These are phyloP conservation scores for Phytophthora pistaciae DNA, from an alignment of 352 stramenopile species.

Conservation along the genomic window DNA sequence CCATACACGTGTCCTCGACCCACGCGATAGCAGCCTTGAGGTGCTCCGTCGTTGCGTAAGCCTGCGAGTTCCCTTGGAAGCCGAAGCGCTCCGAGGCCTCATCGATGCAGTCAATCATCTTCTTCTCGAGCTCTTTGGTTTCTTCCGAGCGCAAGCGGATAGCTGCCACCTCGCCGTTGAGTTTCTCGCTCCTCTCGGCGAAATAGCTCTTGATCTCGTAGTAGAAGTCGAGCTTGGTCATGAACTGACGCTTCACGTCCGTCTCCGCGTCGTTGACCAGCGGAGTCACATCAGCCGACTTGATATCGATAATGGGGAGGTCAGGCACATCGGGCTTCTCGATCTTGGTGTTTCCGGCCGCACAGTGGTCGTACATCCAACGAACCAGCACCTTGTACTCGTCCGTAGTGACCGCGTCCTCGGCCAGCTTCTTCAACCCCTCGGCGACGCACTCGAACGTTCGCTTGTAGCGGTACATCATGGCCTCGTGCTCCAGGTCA, in stretches of 20 bases:
- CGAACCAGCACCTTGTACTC: slow-evolving; percentile 34
- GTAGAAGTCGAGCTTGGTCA: slow-evolving; percentile 57
- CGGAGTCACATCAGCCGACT: slow-evolving; percentile 2
- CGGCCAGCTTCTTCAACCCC: slow-evolving; percentile 23
- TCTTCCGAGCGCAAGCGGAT: slow-evolving; percentile 14
- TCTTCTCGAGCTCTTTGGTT: slow-evolving; percentile 12
- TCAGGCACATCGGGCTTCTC: not conserved
- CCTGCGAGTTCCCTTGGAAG: not conserved
- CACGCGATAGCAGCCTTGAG: slow-evolving; percentile 29
- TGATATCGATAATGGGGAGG: not conserved
- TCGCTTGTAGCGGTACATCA: slow-evolving; percentile 31
- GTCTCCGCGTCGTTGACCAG: slow-evolving; percentile 12
- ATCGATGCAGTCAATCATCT: slow-evolving; percentile 34
- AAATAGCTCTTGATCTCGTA: slow-evolving; percentile 50
- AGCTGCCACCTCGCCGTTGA: slow-evolving; percentile 22
- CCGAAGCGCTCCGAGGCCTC: slow-evolving; percentile 28
- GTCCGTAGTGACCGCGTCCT: slow-evolving; percentile 15
- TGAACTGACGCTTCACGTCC: slow-evolving; percentile 30
- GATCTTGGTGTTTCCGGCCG: slow-evolving; percentile 12
- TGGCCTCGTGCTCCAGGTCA: slow-evolving; percentile 16
- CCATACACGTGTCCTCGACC: slow-evolving; percentile 29
- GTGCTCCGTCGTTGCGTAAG: slow-evolving; percentile 9
- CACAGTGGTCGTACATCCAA: slow-evolving; percentile 46
- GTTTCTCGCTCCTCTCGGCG: slow-evolving; percentile 11
- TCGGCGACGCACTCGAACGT: slow-evolving; percentile 25